Conservation (phyloP, 2,329 filamentous ascomycete species). For the Pseudocercospora pini-densiflorae region DNA sequence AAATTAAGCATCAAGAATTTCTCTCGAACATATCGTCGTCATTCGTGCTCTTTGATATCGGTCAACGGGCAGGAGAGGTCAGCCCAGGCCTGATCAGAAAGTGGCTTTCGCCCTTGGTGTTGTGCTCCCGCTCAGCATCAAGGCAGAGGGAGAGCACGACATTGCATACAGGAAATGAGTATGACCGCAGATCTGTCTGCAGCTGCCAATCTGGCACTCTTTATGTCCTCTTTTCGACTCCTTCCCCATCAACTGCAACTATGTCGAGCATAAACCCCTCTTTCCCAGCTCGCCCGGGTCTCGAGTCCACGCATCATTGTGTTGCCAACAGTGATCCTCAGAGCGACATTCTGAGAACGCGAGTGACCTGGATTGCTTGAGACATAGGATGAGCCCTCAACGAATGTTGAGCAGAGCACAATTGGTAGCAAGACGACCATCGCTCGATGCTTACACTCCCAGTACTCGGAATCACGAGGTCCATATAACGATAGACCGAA, state of each 20-base stretch:
- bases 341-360: not conserved
- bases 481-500: not conserved
- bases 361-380: not conserved
- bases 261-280: not conserved
- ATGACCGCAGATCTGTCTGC: no score
- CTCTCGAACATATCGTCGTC: no score
- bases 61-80: no score
- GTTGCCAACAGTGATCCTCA: not conserved
- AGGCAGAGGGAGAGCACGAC: no score
- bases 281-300: not conserved
- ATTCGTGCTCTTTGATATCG: no score
- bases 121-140: no score
- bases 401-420: not conserved
- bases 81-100: no score
- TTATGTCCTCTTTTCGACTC: no score
- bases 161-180: no score
- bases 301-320: not conserved
- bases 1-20: no score
- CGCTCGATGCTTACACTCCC: not conserved
- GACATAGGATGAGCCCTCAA: not conserved
- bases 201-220: no score
- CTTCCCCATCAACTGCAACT: not conserved
- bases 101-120: no score
- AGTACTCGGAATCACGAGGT: not conserved
- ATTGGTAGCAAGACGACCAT: not conserved